Conservation (phyloP, 768 basidiomycete genomes). For the Tylopilus balloui region DNA sequence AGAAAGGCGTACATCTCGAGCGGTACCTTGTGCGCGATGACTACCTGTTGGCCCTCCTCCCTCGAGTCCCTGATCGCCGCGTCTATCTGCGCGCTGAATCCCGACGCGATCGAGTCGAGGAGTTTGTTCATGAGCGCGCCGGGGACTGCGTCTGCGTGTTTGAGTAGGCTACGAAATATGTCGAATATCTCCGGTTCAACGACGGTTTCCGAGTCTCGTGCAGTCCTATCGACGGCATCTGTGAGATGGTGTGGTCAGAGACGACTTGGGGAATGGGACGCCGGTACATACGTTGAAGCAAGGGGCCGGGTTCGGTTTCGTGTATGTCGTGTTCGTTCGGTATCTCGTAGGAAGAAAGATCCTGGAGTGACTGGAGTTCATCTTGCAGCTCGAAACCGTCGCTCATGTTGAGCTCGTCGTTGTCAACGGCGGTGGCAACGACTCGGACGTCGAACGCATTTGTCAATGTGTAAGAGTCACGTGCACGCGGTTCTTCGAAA, state of each 20-base stretch:
- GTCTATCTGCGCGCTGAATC: constrained; percentile 69
- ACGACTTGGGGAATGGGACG: background rate
- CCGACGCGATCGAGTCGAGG: constrained; percentile 81
- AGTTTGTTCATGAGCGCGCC: constrained; percentile 75
- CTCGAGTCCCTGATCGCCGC: constrained; percentile 65
- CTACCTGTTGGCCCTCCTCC: constrained; percentile 58
- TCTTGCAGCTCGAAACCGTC: constrained; percentile 72
- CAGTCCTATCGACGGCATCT: constrained; percentile 81
- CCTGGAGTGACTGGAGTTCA: constrained; percentile 62
- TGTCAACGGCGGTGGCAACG: background rate
- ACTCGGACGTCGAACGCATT: constrained; percentile 7
- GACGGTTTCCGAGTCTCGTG: constrained; percentile 71
- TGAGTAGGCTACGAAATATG: constrained; percentile 76
- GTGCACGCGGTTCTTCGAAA: constrained; percentile 17
- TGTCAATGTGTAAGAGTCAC: constrained; percentile 16
- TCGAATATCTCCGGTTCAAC: constrained; percentile 69
- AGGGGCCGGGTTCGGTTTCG: constrained; percentile 46
- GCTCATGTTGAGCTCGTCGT: constrained; percentile 30
- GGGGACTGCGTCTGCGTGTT: constrained; percentile 60
- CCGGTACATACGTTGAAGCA: constrained; percentile 53
- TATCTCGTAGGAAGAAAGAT: constrained; percentile 60
- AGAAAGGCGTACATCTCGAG: constrained; percentile 93
- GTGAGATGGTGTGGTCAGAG: constrained; percentile 14
- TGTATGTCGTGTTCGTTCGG: constrained; percentile 62
- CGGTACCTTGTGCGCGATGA: constrained; percentile 60